These are phyloP conservation scores for Dryas drummondii DNA, from an alignment of 306 rosid species.

Conservation along the genomic window DNA sequence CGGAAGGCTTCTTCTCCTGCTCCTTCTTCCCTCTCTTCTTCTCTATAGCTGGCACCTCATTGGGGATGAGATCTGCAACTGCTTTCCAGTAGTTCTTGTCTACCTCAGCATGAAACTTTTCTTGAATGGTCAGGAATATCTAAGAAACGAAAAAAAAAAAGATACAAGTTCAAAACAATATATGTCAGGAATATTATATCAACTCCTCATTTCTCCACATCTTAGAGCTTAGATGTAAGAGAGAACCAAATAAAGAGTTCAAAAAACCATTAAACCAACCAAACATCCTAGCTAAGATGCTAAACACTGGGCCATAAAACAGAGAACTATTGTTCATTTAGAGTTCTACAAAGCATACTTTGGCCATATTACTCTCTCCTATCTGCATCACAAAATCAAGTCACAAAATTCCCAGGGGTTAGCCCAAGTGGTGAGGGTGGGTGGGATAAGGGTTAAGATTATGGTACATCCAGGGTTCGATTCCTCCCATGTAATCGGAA, in stretches of 20 bases:
- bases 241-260: background rate
- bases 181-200: background rate
- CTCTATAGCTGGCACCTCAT: conserved; percentile 38
- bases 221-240: background rate
- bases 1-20: conserved; percentile 34
- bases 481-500: too few species aligned
- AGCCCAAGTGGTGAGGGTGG: too few species aligned
- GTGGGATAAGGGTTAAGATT: too few species aligned
- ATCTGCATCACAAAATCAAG: too few species aligned
- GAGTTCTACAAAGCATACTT: too few species aligned
- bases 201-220: background rate
- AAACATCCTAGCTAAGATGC: too few species aligned
- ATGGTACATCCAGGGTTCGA: too few species aligned
- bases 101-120: conserved; percentile 49
- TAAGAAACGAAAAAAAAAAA: conserved; percentile 1
- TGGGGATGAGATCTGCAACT: conserved; percentile 45
- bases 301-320: background rate
- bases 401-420: too few species aligned
- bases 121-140: conserved; percentile 40
- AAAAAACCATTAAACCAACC: too few species aligned
- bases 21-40: conserved; percentile 47
- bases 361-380: too few species aligned
- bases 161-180: background rate
- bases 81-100: conserved; percentile 46
- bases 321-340: too few species aligned